Evolutionary conservation across 1,139 yeast species (phyloP), one percentile per base, ranked within the genome.

Genomic region (Pichia cactophila): DNA sequence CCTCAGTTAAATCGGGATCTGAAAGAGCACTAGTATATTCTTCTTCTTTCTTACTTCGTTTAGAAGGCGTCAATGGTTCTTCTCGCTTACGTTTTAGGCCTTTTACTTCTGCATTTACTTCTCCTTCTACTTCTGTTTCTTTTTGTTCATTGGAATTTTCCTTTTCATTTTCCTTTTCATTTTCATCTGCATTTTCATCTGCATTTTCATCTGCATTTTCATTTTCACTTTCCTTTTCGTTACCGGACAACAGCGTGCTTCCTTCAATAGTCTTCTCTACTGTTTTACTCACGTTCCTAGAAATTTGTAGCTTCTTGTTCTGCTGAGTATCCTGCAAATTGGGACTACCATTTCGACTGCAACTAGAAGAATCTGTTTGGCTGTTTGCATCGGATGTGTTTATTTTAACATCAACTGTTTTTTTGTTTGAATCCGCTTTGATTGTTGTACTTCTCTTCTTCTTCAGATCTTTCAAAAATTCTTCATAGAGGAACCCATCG

Each of bases 401-500:
- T 16, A 26, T 8, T 20, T 41, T 31, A 10, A 29, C 14, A 17
- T 31, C 35, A 31, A 31, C 35, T 12, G 35, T 31, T 31, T 31
- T 31, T 5, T 31, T 31, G 6, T 14, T 31, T 31, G 35, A 31
- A 31, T 31, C 35, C n/a, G 35, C 35, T 12, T 31, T 31, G 6
- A 31, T 31, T 2, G 35, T 26, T 40, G 38, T 16, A 35, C 53
- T 43, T 36, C 54, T 37, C 14, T 50, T 50, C 23, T 47, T 43
- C 35, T 50, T 51, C 39, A 52, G 35, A 23, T 42, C 54, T 37
- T 53, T 52, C 7, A 54, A 42, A 46, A 58, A 58, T 44, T 65
- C 68, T 26, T 58, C 54, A n/a, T 54, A 49, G n/a, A 65, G 49
- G 10, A 51, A 51, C 26, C 56, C 53, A 41, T 65, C 67, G 12